Base-by-base conservation (phyloP, 768 basidiomycete genomes). In the Tricholoma bakamatsutake region DNA sequence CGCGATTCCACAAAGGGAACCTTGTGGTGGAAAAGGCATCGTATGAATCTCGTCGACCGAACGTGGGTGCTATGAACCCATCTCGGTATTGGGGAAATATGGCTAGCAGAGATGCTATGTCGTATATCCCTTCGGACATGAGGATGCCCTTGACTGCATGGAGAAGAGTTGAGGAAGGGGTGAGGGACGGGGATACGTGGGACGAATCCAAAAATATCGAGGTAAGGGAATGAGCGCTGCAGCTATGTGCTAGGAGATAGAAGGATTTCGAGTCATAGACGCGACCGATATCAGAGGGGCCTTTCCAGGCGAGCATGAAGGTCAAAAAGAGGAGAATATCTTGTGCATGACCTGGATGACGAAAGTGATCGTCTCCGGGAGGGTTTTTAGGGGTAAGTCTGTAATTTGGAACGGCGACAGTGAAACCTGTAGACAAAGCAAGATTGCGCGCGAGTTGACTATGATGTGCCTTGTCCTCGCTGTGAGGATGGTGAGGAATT, bases 331-430 rank as follows among this genome's bases (percentile, higher is more conserved):
- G 64, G 18, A 90, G 78, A 52, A 81, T 59, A 66, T 93, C 90
- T 60, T 78, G 67, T 15, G 87, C 79, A 64, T 93, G 91, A 17
- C 74, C 73, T 5, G 91, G 91, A 65, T 93, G 91, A 34, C 67
- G 74, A 42, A 88, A 73, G 12, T 68, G 59, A 55, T 66, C 63
- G 5, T 69, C 57, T 45, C 62, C 68, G 17, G 74, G 59, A 5
- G 74, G 72, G 37, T 72, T 62, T 9, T 52, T 58, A 12, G 79
- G 75, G 0, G 89, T 88, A 53, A 92, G 80, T 40, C 87, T 82
- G 66, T 92, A 93, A 66, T 93, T 91, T 42, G 87, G 84, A 10
- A 91, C 80, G 2, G 81, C 83, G 42, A 93, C 85, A 1, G 86
- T 71, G 60, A 59, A 81, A 50, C 68, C 65, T 1, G 87, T 84